Evolutionary conservation across 2,329 filamentous ascomycete genomes (phyloP), one percentile per base, ranked within the genome.

Genomic region (Elsinoe batatas): DNA sequence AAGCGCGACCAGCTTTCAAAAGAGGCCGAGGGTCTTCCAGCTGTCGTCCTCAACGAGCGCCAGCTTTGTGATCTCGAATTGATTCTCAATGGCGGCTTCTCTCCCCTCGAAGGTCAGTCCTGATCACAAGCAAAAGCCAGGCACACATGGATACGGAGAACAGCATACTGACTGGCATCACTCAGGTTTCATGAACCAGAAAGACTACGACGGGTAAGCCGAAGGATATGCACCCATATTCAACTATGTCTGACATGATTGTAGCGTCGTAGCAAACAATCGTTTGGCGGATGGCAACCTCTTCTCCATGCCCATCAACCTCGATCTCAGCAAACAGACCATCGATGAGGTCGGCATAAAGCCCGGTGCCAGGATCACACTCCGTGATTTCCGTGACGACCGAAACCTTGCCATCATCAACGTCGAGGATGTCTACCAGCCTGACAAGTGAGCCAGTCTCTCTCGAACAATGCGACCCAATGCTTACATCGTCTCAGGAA

Each of bases 61-160:
- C 93, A 98, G 75, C 84, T 98, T 50, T 98, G 93, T 75, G 93
- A 98, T 79, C 80, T 98, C 63, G 93, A 98, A 76, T 76, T 98
- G 74, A 90, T 98, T 68, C 84, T 98, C 72, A 97, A 90, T 73
- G 93, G 93, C 70, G 93, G 93, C 62, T 98, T 98, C 78, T 96
- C 91, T 62, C 93, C 93, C 58, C 82, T 98, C 38, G 91, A 98
- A 82, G 93, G 91, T 94, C 67, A 61, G 83, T 79, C 13, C n/a
- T 12, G 11, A 18, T 4, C 17, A 12, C 13, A 18, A 30, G 15
- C 33, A 56, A 54, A 44, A 58, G 43, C 33, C 30, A 12, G 46
- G 57, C 61, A 58, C 65, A 72, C 10, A 18, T 30, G 15, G 3
- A 38, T 3, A 17, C 7, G 2, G 20, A 15, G 20, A 13, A 40